Evolutionary conservation across 148 eudicot species (phyloP).

Genomic region (Fagopyrum homotropicum): DNA sequence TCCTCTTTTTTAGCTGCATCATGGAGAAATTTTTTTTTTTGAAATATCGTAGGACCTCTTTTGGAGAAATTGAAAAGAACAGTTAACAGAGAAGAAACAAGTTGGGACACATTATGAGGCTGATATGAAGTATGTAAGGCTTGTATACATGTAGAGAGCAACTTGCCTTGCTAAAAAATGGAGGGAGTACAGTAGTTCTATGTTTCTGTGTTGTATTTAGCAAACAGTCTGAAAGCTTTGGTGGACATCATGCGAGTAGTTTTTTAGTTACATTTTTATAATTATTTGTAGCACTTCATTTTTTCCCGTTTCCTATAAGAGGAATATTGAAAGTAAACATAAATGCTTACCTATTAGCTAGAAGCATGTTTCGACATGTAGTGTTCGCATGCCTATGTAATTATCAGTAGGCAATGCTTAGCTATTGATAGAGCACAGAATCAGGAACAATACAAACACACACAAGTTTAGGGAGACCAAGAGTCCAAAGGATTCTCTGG

Average conservation of each 20-base stretch:
- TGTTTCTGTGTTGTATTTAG: background rate
- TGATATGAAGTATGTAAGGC: too few relatives aligned
- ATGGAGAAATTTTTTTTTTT: too few relatives aligned
- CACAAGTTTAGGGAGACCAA: too few relatives aligned
- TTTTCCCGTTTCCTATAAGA: background rate
- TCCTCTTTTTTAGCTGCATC: background rate
- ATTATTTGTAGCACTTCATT: background rate
- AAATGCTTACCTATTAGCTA: background rate
- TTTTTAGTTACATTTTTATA: background rate
- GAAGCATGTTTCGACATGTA: background rate
- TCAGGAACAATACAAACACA: too few relatives aligned
- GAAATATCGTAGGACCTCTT: background rate
- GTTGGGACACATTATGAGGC: too few relatives aligned
- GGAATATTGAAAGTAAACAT: background rate
- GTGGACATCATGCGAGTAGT: background rate
- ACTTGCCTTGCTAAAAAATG: too few relatives aligned
- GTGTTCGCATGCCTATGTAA: background rate
- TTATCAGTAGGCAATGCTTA: background rate
- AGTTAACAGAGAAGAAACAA: background rate
- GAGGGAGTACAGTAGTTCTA: background rate
- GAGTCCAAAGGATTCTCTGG: too few relatives aligned
- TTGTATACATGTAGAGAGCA: too few relatives aligned
- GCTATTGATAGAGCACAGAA: background rate
- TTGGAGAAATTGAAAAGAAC: background rate
- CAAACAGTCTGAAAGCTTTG: background rate